phyloP scores from a whole-genome alignment of 2,329 filamentous ascomycete species.

The Lachnum nothofagi region DNA sequence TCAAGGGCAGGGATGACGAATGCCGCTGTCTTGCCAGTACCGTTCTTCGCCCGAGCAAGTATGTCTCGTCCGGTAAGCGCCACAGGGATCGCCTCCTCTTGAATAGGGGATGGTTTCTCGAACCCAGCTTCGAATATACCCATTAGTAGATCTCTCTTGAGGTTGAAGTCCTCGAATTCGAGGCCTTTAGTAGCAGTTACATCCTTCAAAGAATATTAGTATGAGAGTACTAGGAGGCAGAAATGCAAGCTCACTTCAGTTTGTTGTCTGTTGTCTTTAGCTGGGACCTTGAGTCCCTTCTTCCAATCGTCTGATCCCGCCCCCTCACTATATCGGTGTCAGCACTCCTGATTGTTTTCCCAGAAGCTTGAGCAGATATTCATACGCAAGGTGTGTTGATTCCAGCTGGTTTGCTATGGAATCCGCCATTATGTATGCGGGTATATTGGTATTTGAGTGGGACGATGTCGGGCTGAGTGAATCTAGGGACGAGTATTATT shows the following conservation, averaged over 20 bases:
- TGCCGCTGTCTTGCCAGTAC: slow-evolving; percentile 95
- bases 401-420: slow-evolving; percentile 51
- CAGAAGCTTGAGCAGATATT: slow-evolving; percentile 5
- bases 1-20: slow-evolving; percentile 95
- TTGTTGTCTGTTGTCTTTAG: slow-evolving; percentile 72
- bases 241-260: slow-evolving; percentile 57
- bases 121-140: slow-evolving; percentile 99
- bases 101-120: slow-evolving; percentile 96
- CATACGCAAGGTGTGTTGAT: slow-evolving; percentile 45
- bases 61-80: slow-evolving; percentile 93
- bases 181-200: slow-evolving; percentile 96
- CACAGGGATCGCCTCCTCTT: slow-evolving; percentile 98
- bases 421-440: slow-evolving; percentile 38
- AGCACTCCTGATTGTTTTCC: slow-evolving; percentile 34
- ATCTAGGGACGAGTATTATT: not conserved
- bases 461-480: slow-evolving; percentile 1
- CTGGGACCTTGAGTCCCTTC: slow-evolving; percentile 63
- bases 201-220: slow-evolving; percentile 56
- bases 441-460: not conserved
- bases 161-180: slow-evolving; percentile 94
- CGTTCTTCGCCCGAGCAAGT: slow-evolving; percentile 94
- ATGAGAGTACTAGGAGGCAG: not conserved
- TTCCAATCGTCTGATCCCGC: slow-evolving; percentile 62
- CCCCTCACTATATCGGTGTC: slow-evolving; percentile 42
- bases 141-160: slow-evolving; percentile 95